phyloP scores from a whole-genome alignment of 2,329 filamentous ascomycete genomes.

The Teratosphaeria destructans region DNA sequence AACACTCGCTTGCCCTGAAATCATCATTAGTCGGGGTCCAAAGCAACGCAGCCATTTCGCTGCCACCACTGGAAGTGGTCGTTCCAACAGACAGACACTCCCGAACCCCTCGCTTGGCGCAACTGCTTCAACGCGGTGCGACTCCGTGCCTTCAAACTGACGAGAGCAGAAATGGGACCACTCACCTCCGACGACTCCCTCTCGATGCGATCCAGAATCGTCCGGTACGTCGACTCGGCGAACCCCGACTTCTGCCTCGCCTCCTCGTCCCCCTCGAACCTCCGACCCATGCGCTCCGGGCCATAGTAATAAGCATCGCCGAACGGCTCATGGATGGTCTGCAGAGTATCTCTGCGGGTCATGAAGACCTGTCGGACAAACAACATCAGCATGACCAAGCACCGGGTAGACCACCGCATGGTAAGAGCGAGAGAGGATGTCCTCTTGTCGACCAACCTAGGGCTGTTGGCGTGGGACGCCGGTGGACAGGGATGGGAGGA shows the following conservation, averaged over 20 bases:
- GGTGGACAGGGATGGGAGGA: background rate
- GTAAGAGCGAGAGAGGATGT: background rate
- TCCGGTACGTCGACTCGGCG: slow-evolving; percentile 58
- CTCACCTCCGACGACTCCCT: slow-evolving; percentile 63
- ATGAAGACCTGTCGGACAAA: slow-evolving; percentile 66
- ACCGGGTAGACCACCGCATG: background rate
- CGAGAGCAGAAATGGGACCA: slow-evolving; percentile 2
- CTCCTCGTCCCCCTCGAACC: slow-evolving; percentile 63
- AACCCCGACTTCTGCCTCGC: slow-evolving; percentile 51
- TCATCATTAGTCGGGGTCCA: slow-evolving; percentile 4
- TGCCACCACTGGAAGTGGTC: background rate
- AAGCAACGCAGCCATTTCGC: background rate
- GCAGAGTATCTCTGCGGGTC: slow-evolving; percentile 72
- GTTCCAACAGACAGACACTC: background rate
- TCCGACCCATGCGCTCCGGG: slow-evolving; percentile 70
- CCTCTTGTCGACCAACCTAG: background rate
- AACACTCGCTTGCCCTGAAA: slow-evolving; percentile 77
- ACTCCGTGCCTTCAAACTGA: background rate
- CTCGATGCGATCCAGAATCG: slow-evolving; percentile 67
- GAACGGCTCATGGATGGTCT: slow-evolving; percentile 90
- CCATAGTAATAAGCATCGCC: slow-evolving; percentile 95
- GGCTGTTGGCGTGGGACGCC: background rate
- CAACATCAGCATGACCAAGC: background rate
- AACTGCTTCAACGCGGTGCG: background rate
- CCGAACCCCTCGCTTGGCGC: background rate